Base-by-base conservation (phyloP, 2,329 filamentous ascomycete species). In the Aspergillus sp. region DNA sequence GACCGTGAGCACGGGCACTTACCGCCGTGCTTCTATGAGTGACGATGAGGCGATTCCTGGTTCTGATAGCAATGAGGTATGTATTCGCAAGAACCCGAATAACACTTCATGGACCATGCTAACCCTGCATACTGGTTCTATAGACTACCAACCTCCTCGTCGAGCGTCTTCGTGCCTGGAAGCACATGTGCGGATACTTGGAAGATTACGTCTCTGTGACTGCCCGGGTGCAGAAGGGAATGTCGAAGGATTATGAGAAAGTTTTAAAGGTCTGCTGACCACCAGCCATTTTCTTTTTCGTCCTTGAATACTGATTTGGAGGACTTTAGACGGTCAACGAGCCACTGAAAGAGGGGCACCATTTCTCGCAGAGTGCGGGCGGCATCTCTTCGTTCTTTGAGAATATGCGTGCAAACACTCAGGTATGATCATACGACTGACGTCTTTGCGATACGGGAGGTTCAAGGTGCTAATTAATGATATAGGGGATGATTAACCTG, bases 211-310 rank as follows among this genome's bases (percentile, higher is more conserved):
- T 98, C 68, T 80, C 80, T 30, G 87, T 89, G 6, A 90, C 92
- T 3, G 92, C 96, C 75, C 97, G 93, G 82, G 82, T 91, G 58
- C 89, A 97, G 71, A 89, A 87, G 71, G 83, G 85, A 11, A 89
- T 96, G 66, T 87, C 91, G 54, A 98, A 96, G 80, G 93, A 98
- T 75, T 96, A 96, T 70, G 93, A 98, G 79, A 93, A 90, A 77
- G 88, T 95, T 9, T 78, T 98, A 69, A 99, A 98, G 87, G 88
- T 87, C 54, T 24, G 59, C 37, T 48, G 45, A 37, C 27, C 27
- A 17, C 30, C 27, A 20, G 42, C 19, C 71, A 37, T 17, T 15
- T 19, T 19, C 9, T 19, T 55, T 46, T 15, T 17, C 4, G 9
- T 8, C 12, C 20, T 48, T 42, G 27, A 12, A 47, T 42, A 46